Base-by-base conservation (phyloP, 2,329 filamentous ascomycete genomes). In the Fulvia fulva region DNA sequence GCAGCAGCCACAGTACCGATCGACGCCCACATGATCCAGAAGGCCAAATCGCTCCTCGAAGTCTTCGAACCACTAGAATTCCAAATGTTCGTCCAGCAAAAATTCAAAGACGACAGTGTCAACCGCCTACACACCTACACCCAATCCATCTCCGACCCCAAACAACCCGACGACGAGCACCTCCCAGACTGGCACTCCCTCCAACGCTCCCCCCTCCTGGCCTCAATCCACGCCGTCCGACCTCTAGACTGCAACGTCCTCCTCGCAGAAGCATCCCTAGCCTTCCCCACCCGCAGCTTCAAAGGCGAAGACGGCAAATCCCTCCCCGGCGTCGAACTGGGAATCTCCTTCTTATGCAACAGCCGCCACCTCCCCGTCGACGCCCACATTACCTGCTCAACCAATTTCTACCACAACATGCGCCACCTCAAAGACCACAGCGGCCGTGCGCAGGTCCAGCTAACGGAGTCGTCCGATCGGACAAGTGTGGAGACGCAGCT, bases 221-320 rank as follows among this genome's bases (percentile, higher is more conserved):
- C 68, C 7, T 21, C 51, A 5, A 65, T 71, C 58, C 63, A 68
- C 51, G 44, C 54, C n/a, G 50, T 65, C 9, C 57, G 61, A 14
- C 64, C 65, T 19, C 59, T 70, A 34, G 67, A 67, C 52, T 71
- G 72, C 47, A 73, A 74, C 23, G 67, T 78, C 3, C 52, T 79
- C 2, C 66, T 76, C 8, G 76, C 75, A 23, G 73, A 78, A 56
- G 74, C 74, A 0, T 75, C 74, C 0, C 69, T 78, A 51, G 74
- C 75, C 14, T 66, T 78, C 28, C 73, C 76, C 58, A 72, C 69
- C 0, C 70, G 72, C n/a, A 65, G 65, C n/a, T 71, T 71, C 51
- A 72, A 71, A 5, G 61, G 66, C 30, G 68, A 63, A 16, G 68
- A 72, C 8, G 67, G 71, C 4, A 63, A 75, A 2, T 66, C 67